Base-by-base conservation (phyloP, 495 filamentous ascomycete species). In the Talaromyces nanjingensis region DNA sequence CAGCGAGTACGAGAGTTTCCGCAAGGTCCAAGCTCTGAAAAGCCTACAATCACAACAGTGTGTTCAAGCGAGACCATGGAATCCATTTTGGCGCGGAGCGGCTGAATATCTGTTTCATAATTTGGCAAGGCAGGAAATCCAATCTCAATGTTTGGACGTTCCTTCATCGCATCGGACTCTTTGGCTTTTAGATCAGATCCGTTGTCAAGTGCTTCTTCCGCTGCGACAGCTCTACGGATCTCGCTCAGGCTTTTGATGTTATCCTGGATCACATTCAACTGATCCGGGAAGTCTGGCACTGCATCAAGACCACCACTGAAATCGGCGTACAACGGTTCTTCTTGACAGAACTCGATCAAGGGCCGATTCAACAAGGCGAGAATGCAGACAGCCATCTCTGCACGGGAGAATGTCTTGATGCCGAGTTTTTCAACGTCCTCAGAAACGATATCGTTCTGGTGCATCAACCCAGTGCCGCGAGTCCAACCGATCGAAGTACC, bases 401-500 rank as follows among this genome's bases (percentile, higher is more conserved):
- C 25, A 42, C 31, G 59, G 3, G 65, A 66, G 34, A 71, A 72
- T 11, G 70, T 71, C 20, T 64, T 39, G 2, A 62, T 64, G 20
- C 60, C 59, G 12, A 59, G 56, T 12, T 20, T 34, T 33, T 72
- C 70, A 14, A 71, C 59, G 12, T 42, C 60, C 33, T 69, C 65
- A 1, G 69, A 63, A 6, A 71, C 31, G 5, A 68, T 66, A 45
- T 70, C 31, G 47, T 71, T 71, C 6, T 14, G 29, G 27, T 27
- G 27, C 69, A 71, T 71, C 1, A 72, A 54, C 1, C 63, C 61
- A 3, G 70, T 72, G 3, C 67, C 67, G 9, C 70, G 55, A 0
- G 69, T 71, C 70, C 69, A 72, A 20, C 70, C 70, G 39, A 72
- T 72, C 12, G 65, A 52, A 6, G 66, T 66, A 12, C 70, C 70